Percentiles rank a stretch among this genome's conserved stretches.
These are phyloP conservation scores for Helicostylum pulchrum DNA, from an alignment of 192 early-diverging fungal genomes.

Conservation along the genomic window DNA sequence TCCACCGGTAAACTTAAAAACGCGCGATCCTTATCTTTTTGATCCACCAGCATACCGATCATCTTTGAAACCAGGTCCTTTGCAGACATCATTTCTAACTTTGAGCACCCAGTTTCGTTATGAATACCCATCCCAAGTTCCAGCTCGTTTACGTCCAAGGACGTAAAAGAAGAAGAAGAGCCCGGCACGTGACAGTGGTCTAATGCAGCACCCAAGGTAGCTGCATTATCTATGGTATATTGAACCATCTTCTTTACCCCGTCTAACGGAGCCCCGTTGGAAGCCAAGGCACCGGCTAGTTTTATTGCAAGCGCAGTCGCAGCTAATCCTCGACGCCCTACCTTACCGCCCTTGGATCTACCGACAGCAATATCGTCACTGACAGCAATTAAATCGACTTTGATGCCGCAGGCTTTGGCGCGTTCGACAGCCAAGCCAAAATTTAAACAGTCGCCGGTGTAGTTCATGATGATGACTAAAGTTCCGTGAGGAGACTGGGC, in stretches of 20 bases:
- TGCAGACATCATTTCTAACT: slow-evolving; percentile 46
- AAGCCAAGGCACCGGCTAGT: slow-evolving; percentile 70
- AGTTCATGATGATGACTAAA: slow-evolving; percentile 83
- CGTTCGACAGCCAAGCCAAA: slow-evolving; percentile 82
- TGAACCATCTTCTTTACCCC: slow-evolving; percentile 53
- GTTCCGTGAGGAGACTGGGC: slow-evolving; percentile 64
- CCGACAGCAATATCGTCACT: slow-evolving; percentile 81
- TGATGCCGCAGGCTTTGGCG: slow-evolving; percentile 69
- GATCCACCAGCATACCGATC: slow-evolving; percentile 51
- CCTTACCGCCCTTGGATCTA: slow-evolving; percentile 58
- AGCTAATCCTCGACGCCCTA: slow-evolving; percentile 76
- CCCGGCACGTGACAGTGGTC: slow-evolving; percentile 76
- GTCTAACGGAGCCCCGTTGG: slow-evolving; percentile 55
- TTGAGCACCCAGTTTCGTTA: slow-evolving; percentile 74
- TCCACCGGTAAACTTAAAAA: slow-evolving; percentile 29
- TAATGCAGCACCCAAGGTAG: slow-evolving; percentile 77
- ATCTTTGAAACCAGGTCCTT: slow-evolving; percentile 50
- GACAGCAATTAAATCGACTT: slow-evolving; percentile 74
- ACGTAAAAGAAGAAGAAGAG: slow-evolving; percentile 46
- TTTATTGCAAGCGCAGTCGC: slow-evolving; percentile 80
- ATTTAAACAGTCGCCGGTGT: slow-evolving; percentile 76
- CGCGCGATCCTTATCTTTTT: slow-evolving; percentile 35
- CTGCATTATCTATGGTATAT: slow-evolving; percentile 58
- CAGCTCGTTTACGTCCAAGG: slow-evolving; percentile 52
- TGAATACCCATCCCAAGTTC: slow-evolving; percentile 86